phyloP scores from a whole-genome alignment of 148 eudicot genomes.

The Arctostaphylos glauca region DNA sequence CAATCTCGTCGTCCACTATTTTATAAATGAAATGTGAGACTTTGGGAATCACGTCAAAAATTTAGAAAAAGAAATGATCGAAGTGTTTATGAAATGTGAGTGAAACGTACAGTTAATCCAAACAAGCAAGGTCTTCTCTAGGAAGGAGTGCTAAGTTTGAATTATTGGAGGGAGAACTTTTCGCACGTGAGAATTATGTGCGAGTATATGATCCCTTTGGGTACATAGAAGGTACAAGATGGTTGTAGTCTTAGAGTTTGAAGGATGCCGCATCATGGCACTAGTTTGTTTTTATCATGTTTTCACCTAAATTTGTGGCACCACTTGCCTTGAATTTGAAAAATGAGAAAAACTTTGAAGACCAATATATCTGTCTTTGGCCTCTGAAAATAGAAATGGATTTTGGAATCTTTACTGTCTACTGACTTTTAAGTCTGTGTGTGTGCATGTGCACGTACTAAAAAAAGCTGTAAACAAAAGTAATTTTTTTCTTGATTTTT shows the following conservation, averaged over 20 bases:
- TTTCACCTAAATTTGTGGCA: neutral
- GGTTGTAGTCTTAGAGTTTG: neutral
- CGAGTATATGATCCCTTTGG: neutral
- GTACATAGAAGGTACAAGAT: neutral
- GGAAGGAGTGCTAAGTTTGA: neutral
- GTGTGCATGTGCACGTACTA: neutral
- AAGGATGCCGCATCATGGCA: neutral
- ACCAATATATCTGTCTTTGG: neutral
- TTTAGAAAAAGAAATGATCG: neutral
- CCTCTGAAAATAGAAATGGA: neutral
- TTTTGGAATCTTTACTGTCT: neutral
- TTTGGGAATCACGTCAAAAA: neutral
- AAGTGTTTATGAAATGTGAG: neutral
- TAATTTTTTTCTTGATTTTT: no score
- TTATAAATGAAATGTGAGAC: neutral
- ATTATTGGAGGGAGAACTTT: no score
- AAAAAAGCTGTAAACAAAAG: neutral
- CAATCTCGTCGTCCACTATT: neutral
- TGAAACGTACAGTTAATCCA: neutral
- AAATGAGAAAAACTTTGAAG: neutral
- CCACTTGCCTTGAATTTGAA: neutral
- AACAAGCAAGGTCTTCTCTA: neutral
- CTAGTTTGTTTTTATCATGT: neutral
- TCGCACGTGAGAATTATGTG: neutral
- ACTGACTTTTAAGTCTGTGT: neutral